Evolutionary conservation across 352 stramenopile genomes (phyloP).

Genomic region (Phytophthora kernoviae): DNA sequence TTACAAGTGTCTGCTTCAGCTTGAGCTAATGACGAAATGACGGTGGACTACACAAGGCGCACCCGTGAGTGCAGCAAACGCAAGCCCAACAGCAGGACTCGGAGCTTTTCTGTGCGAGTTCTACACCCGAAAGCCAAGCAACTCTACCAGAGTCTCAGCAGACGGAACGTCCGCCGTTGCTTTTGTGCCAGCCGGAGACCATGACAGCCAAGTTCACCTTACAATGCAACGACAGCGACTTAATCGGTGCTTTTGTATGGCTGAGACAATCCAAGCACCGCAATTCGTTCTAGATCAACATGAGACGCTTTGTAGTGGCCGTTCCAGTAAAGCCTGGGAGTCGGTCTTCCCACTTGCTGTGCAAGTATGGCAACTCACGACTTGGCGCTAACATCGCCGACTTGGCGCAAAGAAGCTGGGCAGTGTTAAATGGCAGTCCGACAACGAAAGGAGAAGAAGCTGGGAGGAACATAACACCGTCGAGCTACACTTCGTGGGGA

Average conservation of each 20-base stretch:
- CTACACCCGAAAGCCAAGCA: slow-evolving; percentile 1
- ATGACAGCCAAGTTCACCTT: neutral
- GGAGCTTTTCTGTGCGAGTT: slow-evolving; percentile 6
- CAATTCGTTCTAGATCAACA: slow-evolving; percentile 7
- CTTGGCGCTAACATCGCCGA: slow-evolving; percentile 1
- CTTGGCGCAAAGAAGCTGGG: neutral
- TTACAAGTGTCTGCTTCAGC: neutral
- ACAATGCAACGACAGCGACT: slow-evolving; percentile 28
- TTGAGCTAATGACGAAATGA: slow-evolving; percentile 21
- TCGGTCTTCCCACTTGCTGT: slow-evolving; percentile 28
- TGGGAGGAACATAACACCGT: too few relatives aligned
- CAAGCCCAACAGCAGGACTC: slow-evolving; percentile 5
- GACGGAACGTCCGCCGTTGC: slow-evolving; percentile 12
- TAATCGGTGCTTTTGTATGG: neutral
- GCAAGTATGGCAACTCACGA: slow-evolving; percentile 9
- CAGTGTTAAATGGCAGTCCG: slow-evolving; percentile 1
- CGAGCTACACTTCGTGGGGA: too few relatives aligned
- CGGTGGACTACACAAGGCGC: slow-evolving; percentile 17
- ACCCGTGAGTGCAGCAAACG: slow-evolving; percentile 12
- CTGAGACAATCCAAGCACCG: slow-evolving; percentile 23
- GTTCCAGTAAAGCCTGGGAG: slow-evolving; percentile 27
- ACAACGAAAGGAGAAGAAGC: too few relatives aligned
- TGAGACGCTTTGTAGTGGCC: neutral
- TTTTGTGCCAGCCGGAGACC: slow-evolving; percentile 17
- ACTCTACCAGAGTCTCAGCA: slow-evolving; percentile 1